Evolutionary conservation across 2,329 filamentous ascomycete species (phyloP).

Genomic region (Fusarium lyarnte): DNA sequence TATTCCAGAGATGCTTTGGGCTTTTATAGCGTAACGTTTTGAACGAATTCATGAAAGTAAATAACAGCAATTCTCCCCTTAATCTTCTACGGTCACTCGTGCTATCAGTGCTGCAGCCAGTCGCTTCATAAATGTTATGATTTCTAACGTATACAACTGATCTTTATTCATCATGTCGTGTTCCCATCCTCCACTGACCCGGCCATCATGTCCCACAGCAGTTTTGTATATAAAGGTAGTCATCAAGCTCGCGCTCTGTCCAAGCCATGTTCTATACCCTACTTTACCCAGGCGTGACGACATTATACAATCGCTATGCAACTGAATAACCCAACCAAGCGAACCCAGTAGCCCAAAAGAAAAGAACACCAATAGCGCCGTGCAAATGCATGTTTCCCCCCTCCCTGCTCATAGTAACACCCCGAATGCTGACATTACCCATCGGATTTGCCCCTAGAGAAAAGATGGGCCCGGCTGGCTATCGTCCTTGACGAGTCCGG

Average conservation of each 20-base stretch:
- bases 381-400: constrained; percentile 33
- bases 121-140: neutral
- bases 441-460: constrained; percentile 23
- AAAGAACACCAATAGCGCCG: constrained; percentile 39
- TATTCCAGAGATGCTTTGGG: neutral
- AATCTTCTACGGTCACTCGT: neutral
- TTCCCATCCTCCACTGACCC: constrained; percentile 30
- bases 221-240: constrained; percentile 36
- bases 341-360: constrained; percentile 6
- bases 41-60: neutral
- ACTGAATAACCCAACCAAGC: constrained; percentile 8
- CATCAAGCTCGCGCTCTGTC: constrained; percentile 40
- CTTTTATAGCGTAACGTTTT: constrained; percentile 20
- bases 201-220: constrained; percentile 6
- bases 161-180: constrained; percentile 40
- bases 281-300: constrained; percentile 29
- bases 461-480: constrained; percentile 25
- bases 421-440: neutral
- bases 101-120: neutral
- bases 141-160: constrained; percentile 26
- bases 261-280: constrained; percentile 35
- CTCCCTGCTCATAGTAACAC: constrained; percentile 1
- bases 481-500: constrained; percentile 80
- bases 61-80: neutral
- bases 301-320: constrained; percentile 36